phyloP scores from a whole-genome alignment of 1,139 yeast genomes.

The Saccharomyces hybrid region DNA sequence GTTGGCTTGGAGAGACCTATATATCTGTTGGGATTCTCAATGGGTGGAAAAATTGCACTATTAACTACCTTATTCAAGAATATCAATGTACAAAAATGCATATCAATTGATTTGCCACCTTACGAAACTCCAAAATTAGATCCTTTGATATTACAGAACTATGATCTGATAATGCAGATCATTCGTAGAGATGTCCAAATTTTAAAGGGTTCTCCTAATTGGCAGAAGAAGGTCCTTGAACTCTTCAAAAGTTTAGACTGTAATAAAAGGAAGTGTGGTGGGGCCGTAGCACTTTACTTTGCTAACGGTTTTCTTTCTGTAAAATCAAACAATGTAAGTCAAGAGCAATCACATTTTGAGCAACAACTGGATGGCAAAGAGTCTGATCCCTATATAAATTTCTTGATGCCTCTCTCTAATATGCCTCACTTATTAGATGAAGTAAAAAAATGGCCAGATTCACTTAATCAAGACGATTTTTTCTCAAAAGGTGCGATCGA shows the following conservation, averaged over 20 bases:
- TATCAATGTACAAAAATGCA: constrained; percentile 19
- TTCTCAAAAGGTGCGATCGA: neutral
- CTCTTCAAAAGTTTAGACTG: constrained; percentile 14
- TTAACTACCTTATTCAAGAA: constrained; percentile 16
- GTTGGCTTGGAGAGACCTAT: constrained; percentile 20
- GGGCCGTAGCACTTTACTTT: constrained; percentile 21
- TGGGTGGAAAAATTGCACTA: constrained; percentile 31
- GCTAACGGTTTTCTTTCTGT: constrained; percentile 24
- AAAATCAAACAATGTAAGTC: constrained; percentile 11
- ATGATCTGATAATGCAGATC: constrained; percentile 18
- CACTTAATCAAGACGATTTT: neutral
- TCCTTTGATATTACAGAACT: constrained; percentile 15
- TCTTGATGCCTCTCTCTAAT: constrained; percentile 19
- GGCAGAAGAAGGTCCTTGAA: constrained; percentile 19
- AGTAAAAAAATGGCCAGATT: constrained; percentile 24
- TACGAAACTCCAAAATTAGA: constrained; percentile 21
- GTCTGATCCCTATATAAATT: constrained; percentile 18
- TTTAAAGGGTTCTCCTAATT: constrained; percentile 17
- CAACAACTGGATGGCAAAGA: constrained; percentile 1
- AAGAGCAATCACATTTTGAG: neutral
- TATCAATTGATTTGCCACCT: constrained; percentile 31
- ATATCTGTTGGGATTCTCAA: constrained; percentile 27
- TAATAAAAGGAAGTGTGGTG: constrained; percentile 11
- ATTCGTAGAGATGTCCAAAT: constrained; percentile 21
- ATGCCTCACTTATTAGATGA: constrained; percentile 22